These are phyloP conservation scores for Leishmania turanica DNA, from an alignment of 208 protist species.

Conservation along the genomic window DNA sequence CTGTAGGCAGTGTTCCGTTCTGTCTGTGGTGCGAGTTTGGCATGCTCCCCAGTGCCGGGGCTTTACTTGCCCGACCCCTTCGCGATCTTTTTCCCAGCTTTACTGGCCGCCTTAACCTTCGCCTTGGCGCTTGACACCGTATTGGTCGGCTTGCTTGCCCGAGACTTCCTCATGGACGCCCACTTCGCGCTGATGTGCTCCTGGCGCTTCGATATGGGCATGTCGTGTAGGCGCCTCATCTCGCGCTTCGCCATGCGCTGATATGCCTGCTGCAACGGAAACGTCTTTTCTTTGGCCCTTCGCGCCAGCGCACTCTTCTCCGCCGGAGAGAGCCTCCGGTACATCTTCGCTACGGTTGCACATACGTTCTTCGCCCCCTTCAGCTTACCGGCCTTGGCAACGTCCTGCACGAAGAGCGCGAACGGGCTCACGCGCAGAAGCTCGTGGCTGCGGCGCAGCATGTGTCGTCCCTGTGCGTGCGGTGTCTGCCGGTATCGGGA, in stretches of 20 bases:
- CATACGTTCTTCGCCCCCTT: slow-evolving; percentile 6
- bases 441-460: slow-evolving; percentile 46
- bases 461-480: slow-evolving; percentile 8
- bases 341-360: slow-evolving; percentile 34
- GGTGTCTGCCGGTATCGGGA: background rate
- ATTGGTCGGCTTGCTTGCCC: slow-evolving; percentile 11
- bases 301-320: slow-evolving; percentile 40
- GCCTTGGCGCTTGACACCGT: slow-evolving; percentile 26
- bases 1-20: background rate
- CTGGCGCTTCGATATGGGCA: slow-evolving; percentile 19
- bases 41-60: background rate
- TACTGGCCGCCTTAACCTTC: slow-evolving; percentile 27
- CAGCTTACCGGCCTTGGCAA: slow-evolving; percentile 40
- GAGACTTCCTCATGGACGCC: slow-evolving; percentile 19
- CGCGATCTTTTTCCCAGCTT: slow-evolving; percentile 22
- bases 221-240: slow-evolving; percentile 27
- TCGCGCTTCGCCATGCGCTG: slow-evolving; percentile 56
- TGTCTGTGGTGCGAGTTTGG: background rate
- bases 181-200: slow-evolving; percentile 19
- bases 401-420: slow-evolving; percentile 57
- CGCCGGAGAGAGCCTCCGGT: slow-evolving; percentile 38
- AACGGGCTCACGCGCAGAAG: slow-evolving; percentile 59
- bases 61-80: slow-evolving; percentile 15
- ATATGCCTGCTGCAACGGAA: slow-evolving; percentile 55
- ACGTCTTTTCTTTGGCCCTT: slow-evolving; percentile 38